Conservation (phyloP, 306 rosid genomes). For the Inga leiocalycina region DNA sequence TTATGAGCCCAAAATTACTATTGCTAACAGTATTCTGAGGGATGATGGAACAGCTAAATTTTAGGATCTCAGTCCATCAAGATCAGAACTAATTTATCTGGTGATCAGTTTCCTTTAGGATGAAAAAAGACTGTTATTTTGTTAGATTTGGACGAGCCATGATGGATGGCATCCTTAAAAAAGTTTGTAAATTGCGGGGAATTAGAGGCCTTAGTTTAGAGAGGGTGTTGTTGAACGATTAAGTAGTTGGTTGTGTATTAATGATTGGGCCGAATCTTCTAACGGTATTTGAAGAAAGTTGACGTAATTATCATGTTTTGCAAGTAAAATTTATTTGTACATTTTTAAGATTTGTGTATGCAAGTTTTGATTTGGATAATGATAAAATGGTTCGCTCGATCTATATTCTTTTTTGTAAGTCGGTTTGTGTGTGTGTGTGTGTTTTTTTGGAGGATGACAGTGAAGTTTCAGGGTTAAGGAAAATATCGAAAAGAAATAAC, state of each 20-base stretch:
- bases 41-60: slow-evolving; percentile 46
- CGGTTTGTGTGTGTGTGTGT: no score
- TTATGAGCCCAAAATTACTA: slow-evolving; percentile 86
- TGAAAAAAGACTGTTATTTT: slow-evolving; percentile 9
- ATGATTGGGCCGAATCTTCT: slow-evolving; percentile 37
- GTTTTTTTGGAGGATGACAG: no score
- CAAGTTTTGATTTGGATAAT: neutral
- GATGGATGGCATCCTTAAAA: slow-evolving; percentile 40
- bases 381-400: neutral
- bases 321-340: neutral
- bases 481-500: no score
- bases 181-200: slow-evolving; percentile 66
- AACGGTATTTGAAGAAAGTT: slow-evolving; percentile 8
- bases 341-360: neutral
- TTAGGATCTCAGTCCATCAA: slow-evolving; percentile 47
- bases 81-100: slow-evolving; percentile 55
- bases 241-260: slow-evolving; percentile 37
- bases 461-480: no score
- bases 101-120: slow-evolving; percentile 42
- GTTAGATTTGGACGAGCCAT: slow-evolving; percentile 45
- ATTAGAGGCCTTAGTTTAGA: slow-evolving; percentile 37
- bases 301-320: neutral
- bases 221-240: slow-evolving; percentile 34
- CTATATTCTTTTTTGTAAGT: neutral
- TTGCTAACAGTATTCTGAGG: slow-evolving; percentile 67